These are phyloP conservation scores for Catharanthus roseus DNA, from an alignment of 257 asterid species.

Conservation along the genomic window DNA sequence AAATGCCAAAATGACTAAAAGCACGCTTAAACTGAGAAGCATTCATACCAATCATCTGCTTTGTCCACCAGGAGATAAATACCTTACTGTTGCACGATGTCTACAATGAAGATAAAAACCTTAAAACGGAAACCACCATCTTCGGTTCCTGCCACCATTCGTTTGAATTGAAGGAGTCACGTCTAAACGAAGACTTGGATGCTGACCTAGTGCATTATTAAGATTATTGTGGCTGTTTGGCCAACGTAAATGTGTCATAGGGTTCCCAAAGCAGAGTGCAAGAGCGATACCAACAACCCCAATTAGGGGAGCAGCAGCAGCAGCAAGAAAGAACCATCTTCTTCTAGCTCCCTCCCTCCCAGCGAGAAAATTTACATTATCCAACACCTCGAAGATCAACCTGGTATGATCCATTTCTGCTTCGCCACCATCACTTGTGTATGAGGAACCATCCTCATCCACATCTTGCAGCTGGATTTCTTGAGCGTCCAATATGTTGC, in stretches of 20 bases:
- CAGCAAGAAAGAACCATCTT: slow-evolving; percentile 57
- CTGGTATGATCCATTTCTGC: slow-evolving; percentile 25
- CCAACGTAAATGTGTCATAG: slow-evolving; percentile 37
- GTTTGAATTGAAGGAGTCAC: slow-evolving; percentile 3
- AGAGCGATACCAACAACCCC: slow-evolving; percentile 61
- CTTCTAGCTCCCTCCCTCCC: slow-evolving; percentile 26
- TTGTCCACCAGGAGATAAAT: background rate
- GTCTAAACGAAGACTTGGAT: slow-evolving; percentile 13
- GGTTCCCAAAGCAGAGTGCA: slow-evolving; percentile 57
- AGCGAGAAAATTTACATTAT: slow-evolving; percentile 20
- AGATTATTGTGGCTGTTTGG: slow-evolving; percentile 18
- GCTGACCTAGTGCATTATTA: slow-evolving; percentile 11
- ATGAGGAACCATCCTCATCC: slow-evolving; percentile 31
- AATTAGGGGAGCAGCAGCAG: slow-evolving; percentile 64
- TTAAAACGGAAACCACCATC: slow-evolving; percentile 69
- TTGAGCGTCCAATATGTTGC: slow-evolving; percentile 16
- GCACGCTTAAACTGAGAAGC: background rate
- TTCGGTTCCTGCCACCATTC: slow-evolving; percentile 37
- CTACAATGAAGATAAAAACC: slow-evolving; percentile 6
- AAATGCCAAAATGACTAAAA: background rate
- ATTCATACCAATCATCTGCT: background rate
- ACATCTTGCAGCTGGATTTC: slow-evolving; percentile 28
- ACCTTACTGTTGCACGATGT: background rate
- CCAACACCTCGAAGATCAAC: slow-evolving; percentile 20
- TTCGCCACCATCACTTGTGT: slow-evolving; percentile 22